phyloP scores from a whole-genome alignment of 768 basidiomycete genomes.

The Crepidotus variabilis region DNA sequence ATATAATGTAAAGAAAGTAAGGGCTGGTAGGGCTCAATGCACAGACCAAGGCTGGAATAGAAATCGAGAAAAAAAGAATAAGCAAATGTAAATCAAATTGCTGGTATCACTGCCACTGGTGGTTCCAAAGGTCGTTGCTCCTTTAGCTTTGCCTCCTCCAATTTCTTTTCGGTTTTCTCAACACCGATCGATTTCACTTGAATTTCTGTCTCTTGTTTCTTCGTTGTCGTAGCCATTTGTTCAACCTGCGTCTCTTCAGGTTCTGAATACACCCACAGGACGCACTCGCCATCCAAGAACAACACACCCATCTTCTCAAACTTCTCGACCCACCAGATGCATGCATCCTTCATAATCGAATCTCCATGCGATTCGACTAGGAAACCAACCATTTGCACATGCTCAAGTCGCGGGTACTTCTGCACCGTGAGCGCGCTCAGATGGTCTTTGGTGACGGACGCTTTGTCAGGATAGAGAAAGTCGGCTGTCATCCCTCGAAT shows the following conservation, averaged over 20 bases:
- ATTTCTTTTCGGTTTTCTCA: neutral
- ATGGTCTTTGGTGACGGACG: constrained; percentile 32
- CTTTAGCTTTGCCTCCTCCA: neutral
- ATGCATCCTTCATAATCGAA: constrained; percentile 40
- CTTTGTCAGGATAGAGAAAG: constrained; percentile 39
- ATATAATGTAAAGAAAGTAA: no score
- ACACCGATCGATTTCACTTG: neutral
- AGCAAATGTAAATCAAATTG: neutral
- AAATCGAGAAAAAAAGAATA: no score
- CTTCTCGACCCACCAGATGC: constrained; percentile 51
- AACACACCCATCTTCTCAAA: constrained; percentile 47
- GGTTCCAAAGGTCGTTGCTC: neutral
- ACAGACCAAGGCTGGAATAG: no score
- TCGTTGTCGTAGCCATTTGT: neutral
- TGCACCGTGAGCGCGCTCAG: constrained; percentile 37
- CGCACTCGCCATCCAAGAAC: constrained; percentile 52
- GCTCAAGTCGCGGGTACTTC: constrained; percentile 42
- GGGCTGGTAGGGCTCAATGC: no score
- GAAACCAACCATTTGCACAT: constrained; percentile 44
- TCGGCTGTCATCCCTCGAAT: constrained; percentile 40
- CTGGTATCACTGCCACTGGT: neutral
- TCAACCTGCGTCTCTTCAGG: constrained; percentile 9
- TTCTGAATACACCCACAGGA: constrained; percentile 47
- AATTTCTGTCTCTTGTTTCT: neutral
- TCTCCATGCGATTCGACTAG: constrained; percentile 43